Evolutionary conservation across 2,329 filamentous ascomycete species (phyloP), one percentile per base, ranked within the genome.

Genomic region (Trichoderma aggressivum): DNA sequence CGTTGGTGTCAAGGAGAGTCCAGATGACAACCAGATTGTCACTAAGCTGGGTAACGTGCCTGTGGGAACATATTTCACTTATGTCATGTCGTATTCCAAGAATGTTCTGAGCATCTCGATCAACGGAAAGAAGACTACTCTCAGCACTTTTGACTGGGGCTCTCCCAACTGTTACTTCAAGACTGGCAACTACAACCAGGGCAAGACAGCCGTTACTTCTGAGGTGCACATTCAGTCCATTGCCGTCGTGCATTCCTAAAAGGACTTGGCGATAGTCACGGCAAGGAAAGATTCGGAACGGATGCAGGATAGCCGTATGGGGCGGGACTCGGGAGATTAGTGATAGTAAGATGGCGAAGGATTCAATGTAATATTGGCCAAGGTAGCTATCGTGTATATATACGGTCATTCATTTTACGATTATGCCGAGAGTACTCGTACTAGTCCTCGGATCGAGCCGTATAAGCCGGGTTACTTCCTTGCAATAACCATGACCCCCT

Each of bases 141-240:
- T 81, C 43, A 73, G 73, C 64, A 80, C 79, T 0, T 78, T 76
- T 58, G 66, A 76, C 7, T 75, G 80, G 39, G 73, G 77, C 60
- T 74, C 73, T 6, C 80, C 80, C 2, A 65, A 73, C 24, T 80
- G 79, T 70, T 82, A 82, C 71, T 82, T 81, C 75, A 82, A 82
- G 75, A 77, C 74, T 11, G 80, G 80, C 14, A 80, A 81, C 68
- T 82, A 82, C 70, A 81, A 81, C 71, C 79, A 82, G 72, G 78
- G 76, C 7, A 74, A 77, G 50, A 71, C 70, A 24, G 62, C 73
- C 2, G n/a, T 62, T 32, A 71, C 61, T 12, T 76, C 77, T 1
- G 77, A 79, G 43, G 75, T 79, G 18, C 74, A 73, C 32, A 75
- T 77, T 28, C 74, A 70, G 36, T 53, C 70, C 30, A 75, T 77